Evolutionary conservation across 495 filamentous ascomycete species (phyloP).

Genomic region (Daldinia childiae): DNA sequence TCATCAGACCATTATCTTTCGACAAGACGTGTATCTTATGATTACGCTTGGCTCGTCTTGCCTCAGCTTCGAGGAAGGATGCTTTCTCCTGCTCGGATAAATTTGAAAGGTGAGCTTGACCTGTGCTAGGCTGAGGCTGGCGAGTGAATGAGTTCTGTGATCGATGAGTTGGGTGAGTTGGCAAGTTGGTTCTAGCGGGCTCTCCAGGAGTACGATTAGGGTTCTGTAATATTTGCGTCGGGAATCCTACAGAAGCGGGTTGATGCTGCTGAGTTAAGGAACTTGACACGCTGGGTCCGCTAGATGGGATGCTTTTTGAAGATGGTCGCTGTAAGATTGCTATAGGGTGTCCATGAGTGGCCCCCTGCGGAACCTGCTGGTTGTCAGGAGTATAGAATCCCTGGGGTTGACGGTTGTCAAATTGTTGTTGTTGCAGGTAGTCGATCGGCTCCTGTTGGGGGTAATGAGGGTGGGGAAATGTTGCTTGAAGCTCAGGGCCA

Average conservation of each 20-base stretch:
- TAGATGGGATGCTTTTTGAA: conserved; percentile 47
- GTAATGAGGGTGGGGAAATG: conserved; percentile 41
- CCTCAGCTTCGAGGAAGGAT: conserved; percentile 85
- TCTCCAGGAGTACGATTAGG: conserved; percentile 56
- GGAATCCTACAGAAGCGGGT: conserved; percentile 56
- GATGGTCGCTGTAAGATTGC: conserved; percentile 59
- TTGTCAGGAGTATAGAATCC: conserved; percentile 39
- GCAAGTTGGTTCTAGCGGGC: conserved; percentile 44
- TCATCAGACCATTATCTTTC: conserved; percentile 97
- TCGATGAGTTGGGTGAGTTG: conserved; percentile 49
- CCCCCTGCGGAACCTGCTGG: conserved; percentile 36
- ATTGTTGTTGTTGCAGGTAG: conserved; percentile 34
- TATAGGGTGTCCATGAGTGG: conserved; percentile 53
- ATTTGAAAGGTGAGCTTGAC: conserved; percentile 78
- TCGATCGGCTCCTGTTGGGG: conserved; percentile 40
- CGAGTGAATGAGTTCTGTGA: conserved; percentile 52
- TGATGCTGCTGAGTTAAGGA: conserved; percentile 54
- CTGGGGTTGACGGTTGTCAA: conserved; percentile 41
- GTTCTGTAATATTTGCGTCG: conserved; percentile 66
- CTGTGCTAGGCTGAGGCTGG: conserved; percentile 61
- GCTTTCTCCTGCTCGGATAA: conserved; percentile 81
- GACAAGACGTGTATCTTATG: conserved; percentile 97
- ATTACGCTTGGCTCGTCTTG: conserved; percentile 94
- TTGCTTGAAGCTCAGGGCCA: conserved; percentile 46
- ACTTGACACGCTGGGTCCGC: conserved; percentile 38